Conservation (phyloP, 257 asterid species). For the Schizonepeta tenuifolia region DNA sequence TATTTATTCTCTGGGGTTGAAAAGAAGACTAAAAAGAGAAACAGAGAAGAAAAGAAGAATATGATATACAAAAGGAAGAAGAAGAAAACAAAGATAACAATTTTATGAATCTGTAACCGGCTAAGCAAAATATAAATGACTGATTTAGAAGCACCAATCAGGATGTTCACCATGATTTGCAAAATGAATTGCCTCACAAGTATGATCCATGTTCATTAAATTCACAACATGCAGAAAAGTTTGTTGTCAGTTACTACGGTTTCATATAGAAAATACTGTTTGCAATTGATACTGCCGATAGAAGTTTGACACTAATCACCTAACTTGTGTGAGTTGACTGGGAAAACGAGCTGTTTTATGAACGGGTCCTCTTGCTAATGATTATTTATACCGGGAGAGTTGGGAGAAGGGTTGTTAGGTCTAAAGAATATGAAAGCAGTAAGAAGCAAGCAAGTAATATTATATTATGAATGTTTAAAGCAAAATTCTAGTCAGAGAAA, state of each 20-base stretch:
- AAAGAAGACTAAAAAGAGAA: slow-evolving; percentile 3
- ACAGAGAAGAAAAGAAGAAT: not conserved
- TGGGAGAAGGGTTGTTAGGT: slow-evolving; percentile 1
- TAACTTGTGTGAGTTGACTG: not conserved
- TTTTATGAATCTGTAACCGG: not conserved
- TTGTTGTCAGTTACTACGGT: slow-evolving; percentile 6
- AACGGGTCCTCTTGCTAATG: not conserved
- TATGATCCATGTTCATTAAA: not conserved
- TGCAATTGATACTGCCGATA: not conserved
- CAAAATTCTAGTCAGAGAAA: not conserved
- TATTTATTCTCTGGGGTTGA: slow-evolving; percentile 13
- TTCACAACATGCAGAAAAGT: slow-evolving; percentile 12
- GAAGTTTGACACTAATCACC: too few relatives aligned
- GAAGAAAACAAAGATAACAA: not conserved
- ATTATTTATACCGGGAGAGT: slow-evolving; percentile 3
- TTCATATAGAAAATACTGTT: not conserved
- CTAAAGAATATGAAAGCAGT: slow-evolving; percentile 10
- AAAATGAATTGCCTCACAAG: too few relatives aligned
- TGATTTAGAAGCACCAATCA: not conserved
- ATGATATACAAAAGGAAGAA: not conserved
- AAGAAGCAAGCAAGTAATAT: not conserved
- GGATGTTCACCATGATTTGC: not conserved
- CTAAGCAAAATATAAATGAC: not conserved
- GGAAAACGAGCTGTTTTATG: slow-evolving; percentile 10
- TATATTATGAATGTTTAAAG: slow-evolving; percentile 12